Base-by-base conservation (phyloP, 495 filamentous ascomycete genomes). In the Achaetomiella virescens region DNA sequence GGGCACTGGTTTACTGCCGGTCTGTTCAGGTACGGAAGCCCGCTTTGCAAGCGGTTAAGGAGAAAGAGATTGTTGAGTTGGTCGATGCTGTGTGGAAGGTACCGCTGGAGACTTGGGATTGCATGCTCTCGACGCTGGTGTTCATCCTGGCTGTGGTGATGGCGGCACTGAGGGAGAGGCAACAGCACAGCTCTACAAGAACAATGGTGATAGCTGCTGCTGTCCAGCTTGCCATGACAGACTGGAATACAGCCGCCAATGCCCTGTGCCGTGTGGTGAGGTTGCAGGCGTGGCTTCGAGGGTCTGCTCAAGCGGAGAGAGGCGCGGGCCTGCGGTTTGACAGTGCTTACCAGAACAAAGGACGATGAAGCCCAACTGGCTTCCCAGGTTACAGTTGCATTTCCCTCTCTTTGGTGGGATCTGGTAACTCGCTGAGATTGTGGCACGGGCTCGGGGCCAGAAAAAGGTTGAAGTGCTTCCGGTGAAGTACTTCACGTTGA, bases 1-100 rank as follows among this genome's bases (percentile, higher is more conserved):
- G 55, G 1, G 21, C 55, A 21, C 27, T 58, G 24, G 17, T 52
- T 8, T 62, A 62, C 47, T 62, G 60, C 41, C 50, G 47, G 9
- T 50, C 55, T 4, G 48, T 62, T 1, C 40, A 36, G 7, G 18
- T 21, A 20, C 50, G 60, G 9, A 38, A 37, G 12, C 50, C 27
- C 3, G 54, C 49, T 6, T 37, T 37, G 6, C 12, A 25, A 4
- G 46, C 46, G 22, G 22, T 36, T 1, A 12, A 9, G 2, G 29
- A 24, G 25, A 17, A 43, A 6, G 51, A 58, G 8, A 47, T 38
- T 3, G 8, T 17, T 1, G 55, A 48, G 9, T 2, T 58, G 31
- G 25, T 35, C 12, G 55, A 55, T 12, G 55, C 55, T 0, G 51
- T 54, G 2, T 15, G 43, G 18, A 44, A 6, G 2, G 55, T 58